phyloP scores from a whole-genome alignment of 1,139 yeast genomes.

The Yarrowia galli region DNA sequence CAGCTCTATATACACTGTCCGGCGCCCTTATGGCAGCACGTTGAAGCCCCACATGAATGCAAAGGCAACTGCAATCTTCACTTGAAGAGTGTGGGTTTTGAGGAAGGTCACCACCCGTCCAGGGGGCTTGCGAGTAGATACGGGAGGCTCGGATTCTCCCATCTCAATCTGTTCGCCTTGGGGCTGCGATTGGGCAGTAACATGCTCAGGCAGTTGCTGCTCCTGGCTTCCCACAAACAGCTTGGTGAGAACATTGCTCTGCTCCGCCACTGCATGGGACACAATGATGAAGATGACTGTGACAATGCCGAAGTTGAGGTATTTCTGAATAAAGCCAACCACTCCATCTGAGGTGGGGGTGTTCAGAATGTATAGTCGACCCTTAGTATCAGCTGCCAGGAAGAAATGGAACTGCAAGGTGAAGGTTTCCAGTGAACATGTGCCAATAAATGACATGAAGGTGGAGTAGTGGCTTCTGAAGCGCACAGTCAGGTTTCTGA shows the following conservation, averaged over 20 bases:
- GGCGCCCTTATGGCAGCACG: conserved; percentile 9
- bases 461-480: conserved; percentile 41
- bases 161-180: conserved; percentile 9
- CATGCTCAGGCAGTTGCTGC: conserved; percentile 20
- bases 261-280: conserved; percentile 26
- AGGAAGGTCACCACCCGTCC: conserved; percentile 6
- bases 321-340: not conserved
- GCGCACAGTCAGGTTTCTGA: conserved; percentile 43
- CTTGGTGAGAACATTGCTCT: conserved; percentile 6
- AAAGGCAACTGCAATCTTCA: conserved; percentile 12
- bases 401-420: conserved; percentile 46
- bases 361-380: conserved; percentile 42
- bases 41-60: conserved; percentile 25
- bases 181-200: not conserved
- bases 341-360: conserved; percentile 23
- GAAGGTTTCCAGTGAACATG: conserved; percentile 46
- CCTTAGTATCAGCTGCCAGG: conserved; percentile 47
- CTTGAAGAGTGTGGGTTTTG: conserved; percentile 17
- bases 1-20: conserved; percentile 24
- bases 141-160: conserved; percentile 10
- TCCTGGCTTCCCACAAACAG: conserved; percentile 31
- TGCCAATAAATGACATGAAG: conserved; percentile 45
- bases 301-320: conserved; percentile 13
- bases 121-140: conserved; percentile 5
- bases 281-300: conserved; percentile 16